These are phyloP conservation scores for Neurospora sp. DNA, from an alignment of 495 filamentous ascomycete genomes.

Conservation along the genomic window DNA sequence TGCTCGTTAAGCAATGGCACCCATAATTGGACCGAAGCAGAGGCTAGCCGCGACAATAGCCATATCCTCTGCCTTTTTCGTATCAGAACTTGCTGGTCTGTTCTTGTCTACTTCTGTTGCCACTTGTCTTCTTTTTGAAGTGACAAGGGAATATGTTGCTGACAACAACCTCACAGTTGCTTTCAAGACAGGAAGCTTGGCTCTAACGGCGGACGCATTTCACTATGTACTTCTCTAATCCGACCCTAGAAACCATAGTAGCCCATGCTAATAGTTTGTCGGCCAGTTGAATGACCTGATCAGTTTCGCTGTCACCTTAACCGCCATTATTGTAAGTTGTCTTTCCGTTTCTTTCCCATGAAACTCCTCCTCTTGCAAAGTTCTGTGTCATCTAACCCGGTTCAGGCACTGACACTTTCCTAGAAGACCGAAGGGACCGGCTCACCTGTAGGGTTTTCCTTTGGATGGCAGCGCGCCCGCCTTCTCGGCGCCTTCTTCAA, in stretches of 20 bases:
- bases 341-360: neutral
- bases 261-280: neutral
- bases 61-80: constrained; percentile 75
- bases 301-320: constrained; percentile 72
- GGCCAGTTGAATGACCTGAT: constrained; percentile 80
- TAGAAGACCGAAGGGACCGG: constrained; percentile 34
- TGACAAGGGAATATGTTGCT: neutral
- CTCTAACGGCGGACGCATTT: constrained; percentile 88
- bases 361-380: constrained; percentile 5
- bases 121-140: neutral
- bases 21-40: constrained; percentile 29
- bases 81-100: constrained; percentile 64
- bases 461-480: constrained; percentile 84
- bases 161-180: constrained; percentile 40
- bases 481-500: constrained; percentile 91
- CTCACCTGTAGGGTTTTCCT: constrained; percentile 32
- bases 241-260: neutral
- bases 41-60: constrained; percentile 69
- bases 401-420: neutral
- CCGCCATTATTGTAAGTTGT: constrained; percentile 60
- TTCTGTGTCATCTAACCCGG: neutral
- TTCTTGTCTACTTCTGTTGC: neutral
- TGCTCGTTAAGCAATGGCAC: constrained; percentile 13
- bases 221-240: constrained; percentile 60
- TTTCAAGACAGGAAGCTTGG: constrained; percentile 78